Evolutionary conservation across 2,329 filamentous ascomycete species (phyloP).

Genomic region (Verticillium isaacii): DNA sequence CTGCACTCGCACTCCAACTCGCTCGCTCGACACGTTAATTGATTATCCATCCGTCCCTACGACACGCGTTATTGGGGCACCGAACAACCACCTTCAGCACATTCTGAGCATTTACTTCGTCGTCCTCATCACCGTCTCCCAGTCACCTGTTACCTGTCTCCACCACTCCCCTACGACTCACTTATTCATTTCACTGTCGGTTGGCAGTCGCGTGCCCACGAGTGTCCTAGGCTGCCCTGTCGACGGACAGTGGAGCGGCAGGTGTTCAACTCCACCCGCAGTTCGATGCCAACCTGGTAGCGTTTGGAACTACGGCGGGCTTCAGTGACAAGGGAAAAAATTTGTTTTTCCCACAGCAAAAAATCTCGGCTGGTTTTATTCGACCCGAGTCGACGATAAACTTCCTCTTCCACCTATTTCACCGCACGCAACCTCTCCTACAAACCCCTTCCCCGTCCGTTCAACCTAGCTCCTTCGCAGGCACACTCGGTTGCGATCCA

Average conservation of each 20-base stretch:
- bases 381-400: slow-evolving; percentile 5
- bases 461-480: not conserved
- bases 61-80: not conserved
- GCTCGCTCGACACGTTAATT: not conserved
- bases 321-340: slow-evolving; percentile 11
- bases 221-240: not conserved
- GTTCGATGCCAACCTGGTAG: not conserved
- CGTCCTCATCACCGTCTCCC: not conserved
- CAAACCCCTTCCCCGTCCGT: not conserved
- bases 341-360: slow-evolving; percentile 13
- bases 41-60: not conserved
- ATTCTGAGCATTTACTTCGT: not conserved
- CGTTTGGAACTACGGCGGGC: not conserved
- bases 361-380: slow-evolving; percentile 14
- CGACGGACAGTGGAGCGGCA: not conserved
- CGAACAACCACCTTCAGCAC: not conserved
- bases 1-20: not conserved
- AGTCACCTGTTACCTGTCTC: not conserved
- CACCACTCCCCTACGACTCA: not conserved
- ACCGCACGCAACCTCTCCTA: slow-evolving; percentile 8
- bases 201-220: not conserved
- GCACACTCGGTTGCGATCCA: not conserved
- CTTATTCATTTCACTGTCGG: not conserved
- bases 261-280: not conserved
- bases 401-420: slow-evolving; percentile 4